phyloP scores from a whole-genome alignment of 495 filamentous ascomycete species.

The Oidiodendron maius region DNA sequence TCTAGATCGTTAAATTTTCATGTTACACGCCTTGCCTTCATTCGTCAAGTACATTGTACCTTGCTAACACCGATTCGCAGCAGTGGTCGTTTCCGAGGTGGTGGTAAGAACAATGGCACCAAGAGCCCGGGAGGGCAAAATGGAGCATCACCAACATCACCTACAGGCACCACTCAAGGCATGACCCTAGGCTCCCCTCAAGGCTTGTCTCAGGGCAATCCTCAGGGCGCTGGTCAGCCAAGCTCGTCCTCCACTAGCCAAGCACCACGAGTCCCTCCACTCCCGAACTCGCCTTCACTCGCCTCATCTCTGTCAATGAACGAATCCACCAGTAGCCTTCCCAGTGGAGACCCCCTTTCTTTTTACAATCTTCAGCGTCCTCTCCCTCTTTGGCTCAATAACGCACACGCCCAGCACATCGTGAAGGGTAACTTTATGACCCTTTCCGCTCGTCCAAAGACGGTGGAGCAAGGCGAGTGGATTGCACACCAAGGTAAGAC shows the following conservation, averaged over 20 bases:
- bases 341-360: constrained; percentile 41
- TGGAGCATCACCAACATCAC: constrained; percentile 42
- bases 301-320: constrained; percentile 47
- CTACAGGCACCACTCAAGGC: constrained; percentile 16
- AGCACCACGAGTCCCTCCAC: constrained; percentile 45
- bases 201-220: background rate
- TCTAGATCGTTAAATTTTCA: background rate
- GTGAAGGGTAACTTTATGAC: constrained; percentile 97
- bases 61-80: constrained; percentile 22
- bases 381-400: constrained; percentile 62
- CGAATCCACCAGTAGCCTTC: constrained; percentile 28
- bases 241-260: constrained; percentile 39
- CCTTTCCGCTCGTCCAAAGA: constrained; percentile 78
- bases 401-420: constrained; percentile 76
- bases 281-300: constrained; percentile 55
- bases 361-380: constrained; percentile 42
- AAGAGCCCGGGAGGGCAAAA: constrained; percentile 33
- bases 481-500: constrained; percentile 82
- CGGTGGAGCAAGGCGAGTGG: constrained; percentile 90
- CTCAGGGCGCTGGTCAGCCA: constrained; percentile 29
- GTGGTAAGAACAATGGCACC: constrained; percentile 41
- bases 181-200: background rate
- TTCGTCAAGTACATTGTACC: background rate
- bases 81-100: constrained; percentile 28
- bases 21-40: no score